Conservation (phyloP, 305 asterid genomes). For the Fraxinus greggii region DNA sequence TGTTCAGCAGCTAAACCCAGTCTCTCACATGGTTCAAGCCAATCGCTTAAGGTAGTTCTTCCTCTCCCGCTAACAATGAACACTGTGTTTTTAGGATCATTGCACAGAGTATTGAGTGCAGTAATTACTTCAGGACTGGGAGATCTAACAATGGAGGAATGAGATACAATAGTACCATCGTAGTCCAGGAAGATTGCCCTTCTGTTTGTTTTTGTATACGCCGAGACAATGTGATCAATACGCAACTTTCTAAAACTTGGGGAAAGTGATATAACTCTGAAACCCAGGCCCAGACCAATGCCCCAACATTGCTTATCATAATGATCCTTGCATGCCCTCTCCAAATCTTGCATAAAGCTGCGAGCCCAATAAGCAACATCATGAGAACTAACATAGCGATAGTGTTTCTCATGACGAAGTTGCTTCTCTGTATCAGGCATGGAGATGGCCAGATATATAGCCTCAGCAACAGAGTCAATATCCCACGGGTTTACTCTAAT, state of each 20-base stretch:
- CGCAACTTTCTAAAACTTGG: slow-evolving; percentile 18
- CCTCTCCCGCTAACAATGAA: slow-evolving; percentile 17
- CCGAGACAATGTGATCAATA: slow-evolving; percentile 8
- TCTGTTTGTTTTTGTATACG: slow-evolving; percentile 14
- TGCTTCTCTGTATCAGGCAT: slow-evolving; percentile 12
- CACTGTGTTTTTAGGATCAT: slow-evolving; percentile 18
- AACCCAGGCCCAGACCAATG: slow-evolving; percentile 10
- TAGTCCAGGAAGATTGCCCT: slow-evolving; percentile 21
- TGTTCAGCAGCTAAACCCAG: slow-evolving; percentile 27
- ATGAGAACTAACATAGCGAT: slow-evolving; percentile 7
- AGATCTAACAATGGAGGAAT: slow-evolving; percentile 13
- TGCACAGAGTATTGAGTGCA: slow-evolving; percentile 4
- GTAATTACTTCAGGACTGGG: slow-evolving; percentile 2
- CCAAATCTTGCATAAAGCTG: slow-evolving; percentile 8
- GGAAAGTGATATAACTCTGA: neutral
- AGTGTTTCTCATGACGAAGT: slow-evolving; percentile 3
- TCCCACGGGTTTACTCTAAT: slow-evolving; percentile 8
- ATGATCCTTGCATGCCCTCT: slow-evolving; percentile 13
- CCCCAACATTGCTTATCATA: slow-evolving; percentile 15
- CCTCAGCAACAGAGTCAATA: slow-evolving; percentile 11
- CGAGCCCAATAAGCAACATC: slow-evolving; percentile 23
- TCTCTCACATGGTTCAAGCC: slow-evolving; percentile 20
- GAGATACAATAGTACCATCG: slow-evolving; percentile 19
- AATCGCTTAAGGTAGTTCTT: slow-evolving; percentile 3
- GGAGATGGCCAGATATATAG: slow-evolving; percentile 1